Conservation (phyloP, 805 yeast species). For the Candida stauntonica region DNA sequence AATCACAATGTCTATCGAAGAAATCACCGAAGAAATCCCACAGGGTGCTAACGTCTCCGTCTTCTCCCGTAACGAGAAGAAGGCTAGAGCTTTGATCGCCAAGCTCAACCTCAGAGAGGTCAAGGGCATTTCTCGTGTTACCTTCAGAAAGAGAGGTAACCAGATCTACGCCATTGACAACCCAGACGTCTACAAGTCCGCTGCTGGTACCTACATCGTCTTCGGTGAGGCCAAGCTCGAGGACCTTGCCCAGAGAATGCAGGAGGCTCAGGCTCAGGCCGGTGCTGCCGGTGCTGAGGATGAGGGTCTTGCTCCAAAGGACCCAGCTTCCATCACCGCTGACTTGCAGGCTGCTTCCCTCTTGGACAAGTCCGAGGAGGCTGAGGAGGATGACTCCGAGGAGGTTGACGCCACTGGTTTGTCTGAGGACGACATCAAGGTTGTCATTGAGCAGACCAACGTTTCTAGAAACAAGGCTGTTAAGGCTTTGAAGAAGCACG, state of each 20-base stretch:
- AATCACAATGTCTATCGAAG: slow-evolving; percentile 14
- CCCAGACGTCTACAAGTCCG: slow-evolving; percentile 95
- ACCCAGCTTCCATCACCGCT: slow-evolving; percentile 77
- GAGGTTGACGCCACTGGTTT: slow-evolving; percentile 85
- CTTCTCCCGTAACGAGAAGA: slow-evolving; percentile 87
- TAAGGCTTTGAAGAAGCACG: slow-evolving; percentile 82
- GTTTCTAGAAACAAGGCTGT: slow-evolving; percentile 87
- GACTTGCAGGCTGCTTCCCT: slow-evolving; percentile 70
- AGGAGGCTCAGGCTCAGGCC: slow-evolving; percentile 60
- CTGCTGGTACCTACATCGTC: slow-evolving; percentile 90
- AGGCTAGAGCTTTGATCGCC: slow-evolving; percentile 86
- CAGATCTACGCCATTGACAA: slow-evolving; percentile 83
- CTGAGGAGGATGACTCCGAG: slow-evolving; percentile 55
- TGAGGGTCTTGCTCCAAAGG: slow-evolving; percentile 56
- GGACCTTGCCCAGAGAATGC: slow-evolving; percentile 84
- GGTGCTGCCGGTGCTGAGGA: slow-evolving; percentile 38
- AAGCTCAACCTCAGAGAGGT: slow-evolving; percentile 87
- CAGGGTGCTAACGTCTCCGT: slow-evolving; percentile 80
- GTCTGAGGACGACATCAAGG: slow-evolving; percentile 73
- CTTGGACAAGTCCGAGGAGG: slow-evolving; percentile 38
- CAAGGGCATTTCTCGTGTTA: slow-evolving; percentile 91
- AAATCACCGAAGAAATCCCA: slow-evolving; percentile 41
- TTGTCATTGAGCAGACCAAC: slow-evolving; percentile 88
- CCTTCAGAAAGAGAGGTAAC: slow-evolving; percentile 91
- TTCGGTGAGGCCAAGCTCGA: slow-evolving; percentile 98